Conservation (phyloP, 306 rosid genomes). For the Glycine tomentella region DNA sequence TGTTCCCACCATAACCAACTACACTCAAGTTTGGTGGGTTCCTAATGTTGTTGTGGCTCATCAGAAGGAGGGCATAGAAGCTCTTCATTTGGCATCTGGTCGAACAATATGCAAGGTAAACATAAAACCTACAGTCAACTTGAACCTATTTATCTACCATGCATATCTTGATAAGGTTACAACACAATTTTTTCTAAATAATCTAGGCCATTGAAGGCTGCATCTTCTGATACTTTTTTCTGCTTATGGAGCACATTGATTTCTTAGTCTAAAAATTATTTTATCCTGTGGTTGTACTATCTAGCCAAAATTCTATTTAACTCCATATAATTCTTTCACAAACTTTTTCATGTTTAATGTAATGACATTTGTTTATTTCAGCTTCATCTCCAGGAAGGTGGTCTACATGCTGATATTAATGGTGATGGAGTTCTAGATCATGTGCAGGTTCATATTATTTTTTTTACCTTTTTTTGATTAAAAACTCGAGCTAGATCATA, state of each 20-base stretch:
- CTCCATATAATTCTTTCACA: conserved; percentile 19
- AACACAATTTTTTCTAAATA: conserved; percentile 5
- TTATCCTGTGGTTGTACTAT: conserved; percentile 9
- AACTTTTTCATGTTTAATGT: conserved; percentile 22
- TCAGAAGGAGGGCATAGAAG: conserved; percentile 97
- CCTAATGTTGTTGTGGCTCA: conserved; percentile 98
- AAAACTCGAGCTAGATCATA: conserved; percentile 2
- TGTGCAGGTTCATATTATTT: conserved; percentile 75
- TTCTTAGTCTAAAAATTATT: conserved; percentile 20
- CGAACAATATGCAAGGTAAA: conserved; percentile 91
- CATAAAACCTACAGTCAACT: conserved; percentile 21
- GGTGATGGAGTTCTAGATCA: conserved; percentile 99
- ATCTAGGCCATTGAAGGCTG: conserved; percentile 19
- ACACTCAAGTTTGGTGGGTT: conserved; percentile 99
- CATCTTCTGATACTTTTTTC: conserved; percentile 15
- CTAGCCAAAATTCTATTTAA: conserved; percentile 19
- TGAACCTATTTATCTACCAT: conserved; percentile 30
- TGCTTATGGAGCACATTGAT: conserved; percentile 23
- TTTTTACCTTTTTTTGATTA: not conserved
- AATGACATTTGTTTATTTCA: conserved; percentile 58
- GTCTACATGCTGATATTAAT: conserved; percentile 98
- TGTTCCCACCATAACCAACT: conserved; percentile 95
- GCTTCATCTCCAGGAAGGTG: conserved; percentile 98
- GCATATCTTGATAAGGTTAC: conserved; percentile 40
- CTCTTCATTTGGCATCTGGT: conserved; percentile 92